Percentiles rank a stretch among this genome's conserved stretches.
Conservation (phyloP, 495 filamentous ascomycete species). For the Usnea hakonensis region DNA sequence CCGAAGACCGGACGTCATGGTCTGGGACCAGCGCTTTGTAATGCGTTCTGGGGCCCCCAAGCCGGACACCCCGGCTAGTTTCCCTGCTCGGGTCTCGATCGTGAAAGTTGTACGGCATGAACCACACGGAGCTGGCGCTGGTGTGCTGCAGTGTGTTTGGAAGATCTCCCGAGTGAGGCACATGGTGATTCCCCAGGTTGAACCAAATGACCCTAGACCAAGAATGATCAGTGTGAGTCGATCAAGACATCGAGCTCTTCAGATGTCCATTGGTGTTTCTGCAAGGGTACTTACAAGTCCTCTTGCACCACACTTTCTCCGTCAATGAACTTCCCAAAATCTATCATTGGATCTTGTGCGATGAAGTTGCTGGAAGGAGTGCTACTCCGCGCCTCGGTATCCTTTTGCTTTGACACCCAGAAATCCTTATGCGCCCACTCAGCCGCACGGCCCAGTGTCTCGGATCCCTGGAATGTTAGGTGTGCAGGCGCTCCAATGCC, state of each 20-base stretch:
- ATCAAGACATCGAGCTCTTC: not conserved
- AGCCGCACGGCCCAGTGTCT: too few species aligned
- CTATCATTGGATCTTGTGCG: too few species aligned
- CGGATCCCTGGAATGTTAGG: too few species aligned
- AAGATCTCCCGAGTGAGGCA: not conserved
- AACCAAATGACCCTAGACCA: slow-evolving; percentile 2
- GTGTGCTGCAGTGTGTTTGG: not conserved
- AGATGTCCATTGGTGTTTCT: not conserved
- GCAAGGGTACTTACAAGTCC: not conserved
- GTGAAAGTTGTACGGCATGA: not conserved
- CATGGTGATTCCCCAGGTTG: slow-evolving; percentile 1
- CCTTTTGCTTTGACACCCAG: too few species aligned
- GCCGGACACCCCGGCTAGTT: not conserved
- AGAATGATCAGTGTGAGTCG: not conserved
- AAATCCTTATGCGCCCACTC: too few species aligned
- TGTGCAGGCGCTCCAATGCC: too few species aligned
- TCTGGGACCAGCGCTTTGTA: not conserved
- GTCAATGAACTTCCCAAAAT: too few species aligned
- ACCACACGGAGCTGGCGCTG: not conserved
- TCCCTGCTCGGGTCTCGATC: slow-evolving; percentile 2
- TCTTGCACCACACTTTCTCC: too few species aligned
- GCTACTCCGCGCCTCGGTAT: too few species aligned
- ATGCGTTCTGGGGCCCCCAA: not conserved
- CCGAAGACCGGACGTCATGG: not conserved
- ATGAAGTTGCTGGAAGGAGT: too few species aligned